Percentiles rank a stretch among this genome's conserved stretches.
Conservation (phyloP, 2,329 filamentous ascomycete genomes). For the Penicillium palitans region DNA sequence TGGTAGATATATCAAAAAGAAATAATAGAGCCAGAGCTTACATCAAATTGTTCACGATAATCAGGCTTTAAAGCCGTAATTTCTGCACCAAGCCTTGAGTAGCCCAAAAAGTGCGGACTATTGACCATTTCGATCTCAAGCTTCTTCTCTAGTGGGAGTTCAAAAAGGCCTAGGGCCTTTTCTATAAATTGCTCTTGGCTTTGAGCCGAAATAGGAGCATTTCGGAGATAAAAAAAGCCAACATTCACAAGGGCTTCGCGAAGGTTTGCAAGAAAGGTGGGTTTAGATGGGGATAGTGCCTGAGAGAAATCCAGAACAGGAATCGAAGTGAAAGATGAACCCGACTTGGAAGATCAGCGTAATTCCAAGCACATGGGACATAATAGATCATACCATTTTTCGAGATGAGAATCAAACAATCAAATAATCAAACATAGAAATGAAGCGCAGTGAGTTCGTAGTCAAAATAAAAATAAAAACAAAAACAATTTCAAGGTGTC, state of each 20-base stretch:
- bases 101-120: conserved; percentile 41
- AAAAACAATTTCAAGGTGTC: no score
- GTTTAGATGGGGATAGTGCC: conserved; percentile 20
- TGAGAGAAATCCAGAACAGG: conserved; percentile 35
- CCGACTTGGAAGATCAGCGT: not conserved
- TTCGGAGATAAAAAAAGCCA: conserved; percentile 39
- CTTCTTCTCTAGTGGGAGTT: conserved; percentile 48
- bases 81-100: conserved; percentile 37
- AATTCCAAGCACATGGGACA: not conserved
- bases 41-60: conserved; percentile 41
- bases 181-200: conserved; percentile 33
- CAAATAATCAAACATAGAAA: not conserved
- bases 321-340: conserved; percentile 30
- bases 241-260: conserved; percentile 38
- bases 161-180: conserved; percentile 47
- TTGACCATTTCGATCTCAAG: conserved; percentile 50
- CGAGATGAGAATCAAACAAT: not conserved
- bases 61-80: conserved; percentile 37
- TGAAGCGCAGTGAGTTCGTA: not conserved
- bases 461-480: not conserved
- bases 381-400: conserved; percentile 10
- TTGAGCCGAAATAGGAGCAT: conserved; percentile 27
- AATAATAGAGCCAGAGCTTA: conserved; percentile 19
- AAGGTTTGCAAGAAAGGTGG: conserved; percentile 30
- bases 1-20: conserved; percentile 26